Evolutionary conservation across 768 basidiomycete genomes (phyloP).

Genomic region (Rhizopogon sp.): DNA sequence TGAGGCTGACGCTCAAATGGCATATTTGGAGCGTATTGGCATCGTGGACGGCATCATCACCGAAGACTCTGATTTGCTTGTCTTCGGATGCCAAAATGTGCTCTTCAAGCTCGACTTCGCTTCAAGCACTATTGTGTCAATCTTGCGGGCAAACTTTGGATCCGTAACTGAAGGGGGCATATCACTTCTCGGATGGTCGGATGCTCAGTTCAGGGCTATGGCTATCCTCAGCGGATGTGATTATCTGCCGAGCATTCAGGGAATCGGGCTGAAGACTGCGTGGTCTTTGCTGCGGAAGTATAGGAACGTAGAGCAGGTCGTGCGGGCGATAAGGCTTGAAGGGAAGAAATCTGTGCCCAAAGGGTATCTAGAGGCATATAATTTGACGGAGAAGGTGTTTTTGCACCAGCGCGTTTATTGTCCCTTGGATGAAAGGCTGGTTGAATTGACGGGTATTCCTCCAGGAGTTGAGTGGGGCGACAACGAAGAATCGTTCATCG

Average conservation of each 20-base stretch:
- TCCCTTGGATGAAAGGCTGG: constrained; percentile 57
- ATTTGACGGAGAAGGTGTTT: constrained; percentile 87
- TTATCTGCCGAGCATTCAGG: constrained; percentile 86
- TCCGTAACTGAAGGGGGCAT: constrained; percentile 55
- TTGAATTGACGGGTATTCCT: constrained; percentile 62
- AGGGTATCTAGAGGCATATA: constrained; percentile 71
- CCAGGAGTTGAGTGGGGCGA: constrained; percentile 49
- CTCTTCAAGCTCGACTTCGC: constrained; percentile 88
- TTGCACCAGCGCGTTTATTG: constrained; percentile 91
- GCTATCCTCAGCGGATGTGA: constrained; percentile 92
- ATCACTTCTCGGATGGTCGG: constrained; percentile 85
- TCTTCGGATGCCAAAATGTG: constrained; percentile 91
- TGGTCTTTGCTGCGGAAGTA: constrained; percentile 76
- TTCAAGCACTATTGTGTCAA: constrained; percentile 57
- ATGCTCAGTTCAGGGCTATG: constrained; percentile 88
- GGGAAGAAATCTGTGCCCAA: constrained; percentile 80
- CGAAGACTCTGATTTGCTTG: constrained; percentile 96
- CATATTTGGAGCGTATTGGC: constrained; percentile 81
- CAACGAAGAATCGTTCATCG: constrained; percentile 67
- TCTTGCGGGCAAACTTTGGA: constrained; percentile 66
- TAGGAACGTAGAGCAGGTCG: constrained; percentile 80
- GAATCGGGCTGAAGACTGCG: constrained; percentile 93
- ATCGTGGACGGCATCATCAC: constrained; percentile 90
- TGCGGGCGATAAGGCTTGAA: constrained; percentile 71
- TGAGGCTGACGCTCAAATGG: constrained; percentile 96